phyloP scores from a whole-genome alignment of 2,329 filamentous ascomycete genomes.

The Apiospora pterosperma region DNA sequence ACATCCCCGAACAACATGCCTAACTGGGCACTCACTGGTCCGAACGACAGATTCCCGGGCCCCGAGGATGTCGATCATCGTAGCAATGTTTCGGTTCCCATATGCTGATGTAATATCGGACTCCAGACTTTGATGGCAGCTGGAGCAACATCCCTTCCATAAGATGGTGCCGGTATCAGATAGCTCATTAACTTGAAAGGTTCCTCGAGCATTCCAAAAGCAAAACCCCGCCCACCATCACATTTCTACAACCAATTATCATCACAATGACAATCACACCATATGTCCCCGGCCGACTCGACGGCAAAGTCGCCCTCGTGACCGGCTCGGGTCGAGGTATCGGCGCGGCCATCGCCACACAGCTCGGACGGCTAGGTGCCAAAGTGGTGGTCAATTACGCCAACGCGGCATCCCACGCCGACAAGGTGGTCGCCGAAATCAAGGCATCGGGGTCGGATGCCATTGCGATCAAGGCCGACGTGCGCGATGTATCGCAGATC shows the following conservation, averaged over 20 bases:
- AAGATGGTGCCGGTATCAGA: too few species aligned
- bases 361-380: constrained; percentile 25
- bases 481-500: constrained; percentile 55
- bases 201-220: not conserved
- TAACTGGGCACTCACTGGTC: too few species aligned
- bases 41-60: too few species aligned
- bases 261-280: not conserved
- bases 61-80: too few species aligned
- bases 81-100: too few species aligned
- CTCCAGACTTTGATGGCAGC: too few species aligned
- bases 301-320: constrained; percentile 21
- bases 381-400: constrained; percentile 32
- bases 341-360: constrained; percentile 57
- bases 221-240: not conserved
- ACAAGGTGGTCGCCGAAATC: constrained; percentile 40
- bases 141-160: too few species aligned
- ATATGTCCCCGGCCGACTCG: not conserved
- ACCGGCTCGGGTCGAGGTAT: constrained; percentile 49
- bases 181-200: not conserved
- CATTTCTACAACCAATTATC: too few species aligned
- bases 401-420: constrained; percentile 13
- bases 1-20: too few species aligned
- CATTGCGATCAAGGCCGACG: constrained; percentile 26
- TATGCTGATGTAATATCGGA: too few species aligned
- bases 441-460: constrained; percentile 57